Evolutionary conservation across 306 rosid genomes (phyloP), one percentile per base, ranked within the genome.

Genomic region (Pyrus bretschneideri): DNA sequence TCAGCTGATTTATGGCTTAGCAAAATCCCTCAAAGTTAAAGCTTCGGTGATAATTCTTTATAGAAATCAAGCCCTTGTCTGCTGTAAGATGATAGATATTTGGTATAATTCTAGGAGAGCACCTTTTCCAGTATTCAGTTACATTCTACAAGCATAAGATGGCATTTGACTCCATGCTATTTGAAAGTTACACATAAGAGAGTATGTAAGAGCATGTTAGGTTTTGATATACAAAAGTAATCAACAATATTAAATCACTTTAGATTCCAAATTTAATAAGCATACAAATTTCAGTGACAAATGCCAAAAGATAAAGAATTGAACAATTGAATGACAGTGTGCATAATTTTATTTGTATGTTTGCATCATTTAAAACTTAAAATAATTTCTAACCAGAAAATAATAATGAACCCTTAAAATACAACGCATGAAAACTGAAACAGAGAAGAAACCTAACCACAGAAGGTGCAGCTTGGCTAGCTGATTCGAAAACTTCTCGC

Each of bases 391-490:
- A 57, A 44, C n/a, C 35, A 78, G 80, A 73, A 62, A 69, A 49
- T 63, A 78, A 73, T 61, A 69, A 49, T 63, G 55, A 19, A 31
- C 46, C 73, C 57, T 63, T 18, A 18, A 75, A 83, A 80, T 60
- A 60, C 73, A 72, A 25, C 60, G 18, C 19, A 61, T 4, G 30
- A 51, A 12, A 30, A 60, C 55, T 40, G 22, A 71, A 42, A 63
- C 46, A 35, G 69, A 79, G 70, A 78, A 83, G 79, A 76, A 74
- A 79, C 73, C 96, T 89, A 83, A 94, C 98, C 98, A 92, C 89
- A 25, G 98, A 83, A 81, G 98, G 97, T 49, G 90, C 87, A 86
- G 90, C 92, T 85, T 81, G 83, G 74, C 79, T 72, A 82, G 98
- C 97, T n/a, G 83, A 82, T 72, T 92, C 89, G 82, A 92, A 94